Evolutionary conservation across 1,284 basidiomycete species (phyloP).

Genomic region (Rugosomyces carneus): DNA sequence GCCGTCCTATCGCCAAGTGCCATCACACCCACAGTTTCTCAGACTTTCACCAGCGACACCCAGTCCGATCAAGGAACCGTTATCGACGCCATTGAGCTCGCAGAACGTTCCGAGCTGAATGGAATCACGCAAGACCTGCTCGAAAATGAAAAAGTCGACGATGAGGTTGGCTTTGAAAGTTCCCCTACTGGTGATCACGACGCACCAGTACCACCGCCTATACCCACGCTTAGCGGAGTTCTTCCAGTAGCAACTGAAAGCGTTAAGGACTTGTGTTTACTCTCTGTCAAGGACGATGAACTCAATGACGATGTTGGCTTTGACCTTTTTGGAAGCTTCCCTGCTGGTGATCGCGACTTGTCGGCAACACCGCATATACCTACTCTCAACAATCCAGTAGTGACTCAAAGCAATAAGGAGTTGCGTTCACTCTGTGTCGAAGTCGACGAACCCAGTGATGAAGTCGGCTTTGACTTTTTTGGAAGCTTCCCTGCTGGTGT

Average conservation of each 20-base stretch:
- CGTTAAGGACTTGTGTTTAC: background rate
- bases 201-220: too few species aligned
- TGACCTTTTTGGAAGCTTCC: background rate
- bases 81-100: background rate
- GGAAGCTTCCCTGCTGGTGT: background rate
- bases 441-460: too few species aligned
- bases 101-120: background rate
- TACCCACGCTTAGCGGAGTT: background rate
- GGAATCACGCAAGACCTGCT: background rate
- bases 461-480: background rate
- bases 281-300: too few species aligned
- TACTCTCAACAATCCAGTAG: too few species aligned
- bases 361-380: too few species aligned
- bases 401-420: too few species aligned
- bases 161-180: background rate
- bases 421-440: too few species aligned
- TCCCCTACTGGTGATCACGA: background rate
- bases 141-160: background rate
- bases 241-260: background rate
- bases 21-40: background rate
- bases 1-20: background rate
- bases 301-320: background rate
- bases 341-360: background rate
- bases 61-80: background rate
- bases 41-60: background rate